These are phyloP conservation scores for Stenogyne calaminthoides DNA, from an alignment of 305 asterid species.

Conservation along the genomic window DNA sequence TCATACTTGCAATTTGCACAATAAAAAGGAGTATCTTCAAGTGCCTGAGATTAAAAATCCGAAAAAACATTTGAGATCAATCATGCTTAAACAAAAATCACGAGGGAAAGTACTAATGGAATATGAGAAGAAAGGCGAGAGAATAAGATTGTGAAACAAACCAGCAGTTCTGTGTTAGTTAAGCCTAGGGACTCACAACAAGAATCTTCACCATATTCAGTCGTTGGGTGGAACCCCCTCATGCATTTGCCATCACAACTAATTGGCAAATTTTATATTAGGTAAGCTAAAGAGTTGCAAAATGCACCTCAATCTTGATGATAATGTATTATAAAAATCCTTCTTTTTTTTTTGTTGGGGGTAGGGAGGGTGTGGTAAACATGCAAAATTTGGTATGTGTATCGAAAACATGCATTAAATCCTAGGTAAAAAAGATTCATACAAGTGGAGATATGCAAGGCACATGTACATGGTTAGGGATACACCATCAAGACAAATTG, in stretches of 20 bases:
- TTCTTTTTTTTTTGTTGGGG: too few relatives aligned
- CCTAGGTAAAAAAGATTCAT: neutral
- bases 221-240: conserved; percentile 81
- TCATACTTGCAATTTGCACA: conserved; percentile 75
- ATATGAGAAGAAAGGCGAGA: neutral
- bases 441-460: too few relatives aligned
- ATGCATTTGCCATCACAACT: conserved; percentile 89
- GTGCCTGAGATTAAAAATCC: conserved; percentile 32
- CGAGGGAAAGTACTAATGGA: too few relatives aligned
- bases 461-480: too few relatives aligned
- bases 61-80: conserved; percentile 20
- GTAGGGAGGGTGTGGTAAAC: neutral
- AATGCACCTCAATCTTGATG: neutral
- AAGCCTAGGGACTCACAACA: conserved; percentile 63
- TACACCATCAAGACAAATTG: too few relatives aligned
- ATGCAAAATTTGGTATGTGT: neutral
- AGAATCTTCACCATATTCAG: conserved; percentile 56
- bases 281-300: conserved; percentile 8
- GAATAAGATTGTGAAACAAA: conserved; percentile 33
- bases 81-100: too few relatives aligned
- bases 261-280: conserved; percentile 22
- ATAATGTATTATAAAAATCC: neutral
- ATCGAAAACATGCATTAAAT: neutral
- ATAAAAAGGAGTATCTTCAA: conserved; percentile 30
- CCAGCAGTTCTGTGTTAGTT: conserved; percentile 52